These are phyloP conservation scores for Calonectria montana DNA, from an alignment of 2,329 filamentous ascomycete genomes.

Conservation along the genomic window DNA sequence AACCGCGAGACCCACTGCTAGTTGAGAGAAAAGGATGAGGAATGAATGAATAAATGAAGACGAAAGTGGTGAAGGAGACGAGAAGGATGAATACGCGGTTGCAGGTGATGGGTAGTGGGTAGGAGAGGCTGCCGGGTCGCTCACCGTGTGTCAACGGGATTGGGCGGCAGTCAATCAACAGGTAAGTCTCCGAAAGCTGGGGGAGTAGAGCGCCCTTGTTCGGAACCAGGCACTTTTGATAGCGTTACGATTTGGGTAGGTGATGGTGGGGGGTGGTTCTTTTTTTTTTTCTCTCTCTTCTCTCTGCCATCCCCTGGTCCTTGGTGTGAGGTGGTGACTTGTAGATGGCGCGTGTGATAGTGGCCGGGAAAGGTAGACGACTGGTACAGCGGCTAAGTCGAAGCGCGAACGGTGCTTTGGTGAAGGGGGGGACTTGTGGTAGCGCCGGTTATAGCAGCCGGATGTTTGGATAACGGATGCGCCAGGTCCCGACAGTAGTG, in stretches of 20 bases:
- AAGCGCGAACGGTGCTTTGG: not conserved
- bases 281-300: too few species aligned
- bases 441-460: constrained; percentile 2
- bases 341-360: not conserved
- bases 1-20: not conserved
- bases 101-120: not conserved
- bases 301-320: not conserved
- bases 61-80: not conserved
- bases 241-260: constrained; percentile 6
- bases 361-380: not conserved
- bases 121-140: not conserved
- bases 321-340: constrained; percentile 2
- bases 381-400: not conserved
- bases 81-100: constrained; percentile 3
- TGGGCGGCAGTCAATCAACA: not conserved
- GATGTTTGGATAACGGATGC: not conserved
- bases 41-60: not conserved
- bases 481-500: not conserved
- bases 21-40: constrained; percentile 7
- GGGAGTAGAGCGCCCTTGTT: not conserved
- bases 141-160: not conserved
- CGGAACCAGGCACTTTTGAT: constrained; percentile 20
- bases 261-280: constrained; percentile 10
- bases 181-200: constrained; percentile 3
- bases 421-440: not conserved